Evolutionary conservation across 805 yeast genomes (phyloP).

Genomic region (Metschnikowia cubensis): DNA sequence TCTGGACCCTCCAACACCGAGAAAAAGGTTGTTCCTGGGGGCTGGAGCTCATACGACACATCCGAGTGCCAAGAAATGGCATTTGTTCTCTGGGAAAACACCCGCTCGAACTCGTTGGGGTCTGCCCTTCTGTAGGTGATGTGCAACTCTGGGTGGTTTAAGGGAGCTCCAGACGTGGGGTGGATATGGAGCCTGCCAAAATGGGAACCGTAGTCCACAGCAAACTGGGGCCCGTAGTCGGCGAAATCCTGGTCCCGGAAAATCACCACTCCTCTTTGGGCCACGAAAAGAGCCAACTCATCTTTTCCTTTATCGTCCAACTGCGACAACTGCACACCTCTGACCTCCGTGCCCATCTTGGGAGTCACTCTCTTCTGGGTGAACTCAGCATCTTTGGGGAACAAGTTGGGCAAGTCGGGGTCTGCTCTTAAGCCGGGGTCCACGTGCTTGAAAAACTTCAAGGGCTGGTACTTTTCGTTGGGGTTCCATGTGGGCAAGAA

Average conservation of each 20-base stretch:
- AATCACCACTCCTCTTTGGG: constrained; percentile 65
- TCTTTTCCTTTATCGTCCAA: constrained; percentile 54
- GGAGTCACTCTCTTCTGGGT: constrained; percentile 52
- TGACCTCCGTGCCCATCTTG: constrained; percentile 62
- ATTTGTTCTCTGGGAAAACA: constrained; percentile 26
- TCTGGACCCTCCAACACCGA: constrained; percentile 55
- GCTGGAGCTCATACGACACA: constrained; percentile 68
- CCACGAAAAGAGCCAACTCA: constrained; percentile 65
- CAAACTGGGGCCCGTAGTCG: constrained; percentile 44
- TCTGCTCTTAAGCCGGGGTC: constrained; percentile 73
- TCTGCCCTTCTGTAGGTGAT: constrained; percentile 19
- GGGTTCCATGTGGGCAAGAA: constrained; percentile 71
- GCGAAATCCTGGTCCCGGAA: constrained; percentile 63
- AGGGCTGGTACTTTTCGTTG: constrained; percentile 47
- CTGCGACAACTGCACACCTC: constrained; percentile 55
- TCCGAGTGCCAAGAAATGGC: constrained; percentile 66
- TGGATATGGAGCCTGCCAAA: constrained; percentile 73
- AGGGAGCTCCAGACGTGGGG: constrained; percentile 71
- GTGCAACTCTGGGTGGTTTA: constrained; percentile 24
- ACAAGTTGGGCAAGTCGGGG: constrained; percentile 48
- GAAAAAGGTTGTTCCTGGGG: constrained; percentile 69
- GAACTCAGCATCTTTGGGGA: constrained; percentile 32
- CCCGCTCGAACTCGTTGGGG: constrained; percentile 17
- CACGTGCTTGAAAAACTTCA: constrained; percentile 50
- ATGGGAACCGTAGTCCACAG: constrained; percentile 53